A percentile compares a stretch with the other conserved stretches of the same genome.
These are phyloP conservation scores for Metschnikowia kunwiensis DNA, from an alignment of 805 yeast species.

Conservation along the genomic window DNA sequence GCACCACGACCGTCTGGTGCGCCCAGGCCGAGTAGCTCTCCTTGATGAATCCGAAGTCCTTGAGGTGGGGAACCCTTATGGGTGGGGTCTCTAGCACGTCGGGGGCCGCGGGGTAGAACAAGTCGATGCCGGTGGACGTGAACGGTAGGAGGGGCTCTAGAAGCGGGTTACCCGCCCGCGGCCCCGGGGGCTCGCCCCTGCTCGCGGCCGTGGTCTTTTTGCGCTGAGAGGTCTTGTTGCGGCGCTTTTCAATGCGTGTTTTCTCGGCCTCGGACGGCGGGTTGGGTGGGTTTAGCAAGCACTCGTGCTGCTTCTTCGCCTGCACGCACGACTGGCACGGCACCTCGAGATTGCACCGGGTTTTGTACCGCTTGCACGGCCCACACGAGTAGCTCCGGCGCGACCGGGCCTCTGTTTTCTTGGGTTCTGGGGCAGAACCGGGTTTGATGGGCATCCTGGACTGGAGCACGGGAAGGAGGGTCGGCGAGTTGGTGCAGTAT, in stretches of 20 bases:
- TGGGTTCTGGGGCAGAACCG: too few species aligned
- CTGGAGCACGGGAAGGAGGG: too few species aligned
- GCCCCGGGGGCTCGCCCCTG: too few species aligned
- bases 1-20: slow-evolving; percentile 5
- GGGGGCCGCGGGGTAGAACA: slow-evolving; percentile 11
- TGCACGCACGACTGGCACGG: slow-evolving; percentile 48
- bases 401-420: slow-evolving; percentile 12
- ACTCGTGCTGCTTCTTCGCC: slow-evolving; percentile 37
- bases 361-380: slow-evolving; percentile 51
- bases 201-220: too few species aligned
- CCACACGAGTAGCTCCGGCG: slow-evolving; percentile 56
- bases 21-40: slow-evolving; percentile 9
- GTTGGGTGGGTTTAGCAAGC: slow-evolving; percentile 40
- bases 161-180: too few species aligned
- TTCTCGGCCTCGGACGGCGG: slow-evolving; percentile 43
- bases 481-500: background rate
- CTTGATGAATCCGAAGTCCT: slow-evolving; percentile 10
- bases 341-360: slow-evolving; percentile 48
- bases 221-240: slow-evolving; percentile 17
- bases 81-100: slow-evolving; percentile 10
- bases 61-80: slow-evolving; percentile 7
- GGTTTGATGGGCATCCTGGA: slow-evolving; percentile 10
- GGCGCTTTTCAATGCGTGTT: slow-evolving; percentile 29
- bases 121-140: slow-evolving; percentile 4
- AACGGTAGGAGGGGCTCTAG: too few species aligned